phyloP scores from a whole-genome alignment of 306 rosid species.

The Prunus armeniaca region DNA sequence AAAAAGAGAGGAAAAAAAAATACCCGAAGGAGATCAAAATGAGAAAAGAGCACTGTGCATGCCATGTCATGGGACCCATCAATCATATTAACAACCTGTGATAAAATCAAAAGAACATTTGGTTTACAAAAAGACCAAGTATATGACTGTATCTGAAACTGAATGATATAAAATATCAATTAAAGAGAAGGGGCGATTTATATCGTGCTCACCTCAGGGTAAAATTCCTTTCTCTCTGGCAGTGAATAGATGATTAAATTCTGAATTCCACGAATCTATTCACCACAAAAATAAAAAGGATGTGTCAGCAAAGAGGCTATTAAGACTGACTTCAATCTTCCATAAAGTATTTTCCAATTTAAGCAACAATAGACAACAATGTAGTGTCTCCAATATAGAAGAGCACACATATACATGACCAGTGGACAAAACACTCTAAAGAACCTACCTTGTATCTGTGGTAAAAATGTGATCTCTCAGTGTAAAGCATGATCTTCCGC shows the following conservation, averaged over 20 bases:
- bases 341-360: not conserved
- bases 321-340: not conserved
- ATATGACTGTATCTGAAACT: not conserved
- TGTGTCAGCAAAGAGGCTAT: slow-evolving; percentile 1
- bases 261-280: slow-evolving; percentile 79
- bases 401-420: not conserved
- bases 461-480: slow-evolving; percentile 91
- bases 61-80: slow-evolving; percentile 54
- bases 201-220: slow-evolving; percentile 71
- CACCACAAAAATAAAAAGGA: slow-evolving; percentile 16
- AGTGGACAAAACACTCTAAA: slow-evolving; percentile 5
- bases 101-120: not conserved
- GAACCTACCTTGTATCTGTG: slow-evolving; percentile 96
- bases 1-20: slow-evolving; percentile 5
- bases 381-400: not conserved
- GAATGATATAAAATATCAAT: not conserved
- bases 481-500: slow-evolving; percentile 81
- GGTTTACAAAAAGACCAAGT: not conserved
- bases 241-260: slow-evolving; percentile 73
- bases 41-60: slow-evolving; percentile 75
- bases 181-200: not conserved
- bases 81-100: slow-evolving; percentile 80
- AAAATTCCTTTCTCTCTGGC: slow-evolving; percentile 89
- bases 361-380: not conserved
- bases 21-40: slow-evolving; percentile 73